Conservation (phyloP, 2,329 filamentous ascomycete species). For the Botrytis medusae region DNA sequence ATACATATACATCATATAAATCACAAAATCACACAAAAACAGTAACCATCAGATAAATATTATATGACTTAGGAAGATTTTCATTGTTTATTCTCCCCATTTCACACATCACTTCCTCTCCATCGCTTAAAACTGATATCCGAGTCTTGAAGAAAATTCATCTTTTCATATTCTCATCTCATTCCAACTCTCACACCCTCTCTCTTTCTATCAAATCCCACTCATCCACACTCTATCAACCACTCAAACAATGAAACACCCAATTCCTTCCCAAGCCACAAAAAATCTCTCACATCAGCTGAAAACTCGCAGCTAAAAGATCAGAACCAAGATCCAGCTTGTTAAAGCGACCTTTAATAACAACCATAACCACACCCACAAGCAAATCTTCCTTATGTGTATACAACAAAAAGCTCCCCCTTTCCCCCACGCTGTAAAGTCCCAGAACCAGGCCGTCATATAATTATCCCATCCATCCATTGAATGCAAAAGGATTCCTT, state of each 20-base stretch:
- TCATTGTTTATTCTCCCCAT: not conserved
- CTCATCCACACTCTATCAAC: not conserved
- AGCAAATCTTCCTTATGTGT: not conserved
- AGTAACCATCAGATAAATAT: not conserved
- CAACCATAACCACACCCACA: not conserved
- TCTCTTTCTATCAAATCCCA: not conserved
- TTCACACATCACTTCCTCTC: not conserved
- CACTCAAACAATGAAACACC: not conserved
- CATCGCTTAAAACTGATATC: too few species aligned
- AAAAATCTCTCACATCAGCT: not conserved
- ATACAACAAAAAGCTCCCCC: not conserved
- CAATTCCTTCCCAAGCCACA: not conserved
- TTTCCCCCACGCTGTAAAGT: not conserved
- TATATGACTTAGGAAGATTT: not conserved
- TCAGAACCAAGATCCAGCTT: constrained; percentile 3
- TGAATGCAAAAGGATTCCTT: not conserved
- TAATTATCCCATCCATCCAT: constrained; percentile 4
- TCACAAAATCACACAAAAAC: not conserved
- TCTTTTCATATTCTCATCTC: constrained; percentile 6
- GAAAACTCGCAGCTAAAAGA: not conserved
- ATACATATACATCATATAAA: too few species aligned
- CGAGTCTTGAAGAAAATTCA: not conserved
- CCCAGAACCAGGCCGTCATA: constrained; percentile 15
- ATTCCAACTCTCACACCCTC: not conserved
- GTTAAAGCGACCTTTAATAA: not conserved